Base-by-base conservation (phyloP, 2,329 filamentous ascomycete genomes). In the Tolypocladium pustulatum region DNA sequence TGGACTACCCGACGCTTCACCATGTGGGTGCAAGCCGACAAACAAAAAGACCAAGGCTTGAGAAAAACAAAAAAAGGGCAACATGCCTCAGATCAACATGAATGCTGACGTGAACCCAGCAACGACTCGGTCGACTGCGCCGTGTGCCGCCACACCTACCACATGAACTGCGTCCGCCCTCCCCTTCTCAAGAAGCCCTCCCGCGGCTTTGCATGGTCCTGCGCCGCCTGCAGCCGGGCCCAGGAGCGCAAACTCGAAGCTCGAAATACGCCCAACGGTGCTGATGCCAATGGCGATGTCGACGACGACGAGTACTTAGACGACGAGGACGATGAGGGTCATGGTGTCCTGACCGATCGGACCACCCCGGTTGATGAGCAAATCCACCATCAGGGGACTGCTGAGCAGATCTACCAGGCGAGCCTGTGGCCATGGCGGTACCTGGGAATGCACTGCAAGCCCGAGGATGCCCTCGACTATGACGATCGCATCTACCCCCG, bases 341-440 rank as follows among this genome's bases (percentile, higher is more conserved):
- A 81, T 56, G 81, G 78, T 25, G 70, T 73, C 51, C 76, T 78
- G 58, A 86, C 85, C n/a, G 78, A 76, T 56, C 78, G 79, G 64
- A 89, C 84, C 55, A 91, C 85, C 58, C 85, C 87, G 13, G 79
- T 81, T 10, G 81, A 84, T 52, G 78, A 82, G 46, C 81, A 84
- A 22, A 74, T 78, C 3, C 80, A 84, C 58, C 79, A 81, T 54
- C 76, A 80, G 56, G 84, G 78, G 54, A 97, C 92, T 0, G 84
- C 88, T 59, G 91, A 96, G 68, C 93, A 97, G 70, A 88, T 93
- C 59, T 90, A 94, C 60, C 89, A 97, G 65, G 91, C 93, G 37
- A 94, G 91, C 67, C 83, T 97, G 68, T 99, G 94, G 94, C 92
- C 91, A 2, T 97, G 94, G 77, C 85, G 94, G 61, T 99, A 99